A percentile compares a stretch with the other conserved stretches of the same genome.
These are phyloP conservation scores for Gossypium thurberi DNA, from an alignment of 345 rosid species.

Conservation along the genomic window DNA sequence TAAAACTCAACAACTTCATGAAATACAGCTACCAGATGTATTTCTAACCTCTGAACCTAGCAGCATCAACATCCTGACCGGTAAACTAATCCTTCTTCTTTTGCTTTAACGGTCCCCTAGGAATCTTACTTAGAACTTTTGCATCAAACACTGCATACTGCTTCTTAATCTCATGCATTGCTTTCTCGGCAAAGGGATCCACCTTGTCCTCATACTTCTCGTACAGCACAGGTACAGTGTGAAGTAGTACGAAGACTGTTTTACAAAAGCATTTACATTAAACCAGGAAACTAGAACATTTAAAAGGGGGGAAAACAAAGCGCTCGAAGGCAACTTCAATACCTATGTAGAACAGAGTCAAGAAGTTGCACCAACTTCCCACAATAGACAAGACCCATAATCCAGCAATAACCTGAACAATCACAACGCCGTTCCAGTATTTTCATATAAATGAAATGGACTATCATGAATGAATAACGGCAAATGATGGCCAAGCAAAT, in stretches of 20 bases:
- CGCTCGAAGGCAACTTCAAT: slow-evolving; percentile 7
- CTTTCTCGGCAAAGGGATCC: slow-evolving; percentile 76
- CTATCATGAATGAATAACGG: no score
- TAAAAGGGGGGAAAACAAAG: background rate
- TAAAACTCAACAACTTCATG: slow-evolving; percentile 23
- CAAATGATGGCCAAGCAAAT: background rate
- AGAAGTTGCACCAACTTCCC: slow-evolving; percentile 73
- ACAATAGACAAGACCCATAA: slow-evolving; percentile 70
- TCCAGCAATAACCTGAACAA: slow-evolving; percentile 55
- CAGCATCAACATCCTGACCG: background rate
- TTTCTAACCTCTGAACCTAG: slow-evolving; percentile 17
- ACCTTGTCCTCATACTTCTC: slow-evolving; percentile 83
- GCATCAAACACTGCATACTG: slow-evolving; percentile 63
- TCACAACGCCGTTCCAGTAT: slow-evolving; percentile 7
- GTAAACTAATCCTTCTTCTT: slow-evolving; percentile 54
- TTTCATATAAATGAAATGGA: background rate
- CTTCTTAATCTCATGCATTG: slow-evolving; percentile 66
- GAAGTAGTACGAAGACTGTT: slow-evolving; percentile 68
- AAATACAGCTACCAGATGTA: slow-evolving; percentile 25
- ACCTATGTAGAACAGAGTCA: slow-evolving; percentile 83
- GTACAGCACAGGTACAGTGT: slow-evolving; percentile 70
- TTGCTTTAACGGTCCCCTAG: slow-evolving; percentile 55
- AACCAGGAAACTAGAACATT: background rate
- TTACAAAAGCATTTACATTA: slow-evolving; percentile 5
- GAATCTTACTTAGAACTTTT: slow-evolving; percentile 84